Evolutionary conservation across 352 stramenopile species (phyloP), one percentile per base, ranked within the genome.

Genomic region (Globisporangium barbulae): DNA sequence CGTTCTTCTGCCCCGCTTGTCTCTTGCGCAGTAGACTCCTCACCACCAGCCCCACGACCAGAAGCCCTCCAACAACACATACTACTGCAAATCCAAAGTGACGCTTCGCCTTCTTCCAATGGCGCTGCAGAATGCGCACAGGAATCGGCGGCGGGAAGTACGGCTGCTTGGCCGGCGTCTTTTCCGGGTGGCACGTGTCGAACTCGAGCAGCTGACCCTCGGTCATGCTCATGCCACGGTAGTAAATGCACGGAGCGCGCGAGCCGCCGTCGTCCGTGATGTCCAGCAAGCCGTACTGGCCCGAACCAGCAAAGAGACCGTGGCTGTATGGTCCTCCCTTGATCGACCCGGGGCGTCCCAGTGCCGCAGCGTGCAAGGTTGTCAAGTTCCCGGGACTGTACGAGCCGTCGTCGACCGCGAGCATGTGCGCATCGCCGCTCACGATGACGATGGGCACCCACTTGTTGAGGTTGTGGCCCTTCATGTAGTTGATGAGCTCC

Each of bases 291-390:
- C 78, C 87, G 58, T 92, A 96, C 63, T 94, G 87, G 1, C 85
- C 88, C 6, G 85, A 75, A 12, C 89, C 88, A 22, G 88, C 80
- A 59, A 91, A 85, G 30, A 78, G 78, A 5, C 89, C 89, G 60
- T 97, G 88, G 64, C 82, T 94, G 63, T 96, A 97, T 0, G 89
- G 88, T 7, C 89, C 88, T 35, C 89, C 89, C 55, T 97, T 97
- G 50, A 93, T 77, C 9, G 84, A 94, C 0, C 85, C 85, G 1
- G 88, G 88, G 9, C 83, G 75, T 17, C 90, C 89, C 33, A 97
- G 58, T 2, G 89, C 86, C 15, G 89, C 88, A 12, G 89, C 82
- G 31, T 97, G 89, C 30, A 97, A 81, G 8, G 88, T 65, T 12
- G 78, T 85, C 25, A 97, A 68, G 50, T 93, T 89, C 2, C 87